These are phyloP conservation scores for Pistacia vera DNA, from an alignment of 345 rosid species.

Conservation along the genomic window DNA sequence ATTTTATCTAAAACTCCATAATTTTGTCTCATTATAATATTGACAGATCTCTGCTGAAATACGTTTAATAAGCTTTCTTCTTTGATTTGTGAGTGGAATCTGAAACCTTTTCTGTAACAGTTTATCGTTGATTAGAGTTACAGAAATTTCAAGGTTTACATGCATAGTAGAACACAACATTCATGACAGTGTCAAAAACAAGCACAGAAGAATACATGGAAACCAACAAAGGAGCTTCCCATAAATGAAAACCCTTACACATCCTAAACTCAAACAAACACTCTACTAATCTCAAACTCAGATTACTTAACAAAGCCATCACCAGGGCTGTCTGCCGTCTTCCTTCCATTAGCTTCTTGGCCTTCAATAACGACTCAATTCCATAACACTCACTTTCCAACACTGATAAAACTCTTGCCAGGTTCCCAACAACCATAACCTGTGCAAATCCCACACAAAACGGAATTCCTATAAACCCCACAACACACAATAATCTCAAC, in stretches of 20 bases:
- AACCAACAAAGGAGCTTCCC: constrained; percentile 23
- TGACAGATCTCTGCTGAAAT: too few relatives aligned
- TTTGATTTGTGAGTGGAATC: too few relatives aligned
- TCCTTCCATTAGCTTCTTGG: constrained; percentile 27
- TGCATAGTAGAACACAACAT: constrained; percentile 30
- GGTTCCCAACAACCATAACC: constrained; percentile 28
- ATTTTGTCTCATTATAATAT: too few relatives aligned
- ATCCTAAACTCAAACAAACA: constrained; percentile 24
- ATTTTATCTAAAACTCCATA: too few relatives aligned
- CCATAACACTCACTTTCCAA: constrained; percentile 28
- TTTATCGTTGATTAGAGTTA: background rate
- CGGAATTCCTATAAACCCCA: constrained; percentile 26
- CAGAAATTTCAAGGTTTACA: constrained; percentile 28
- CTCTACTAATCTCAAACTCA: constrained; percentile 20
- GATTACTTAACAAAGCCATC: constrained; percentile 29
- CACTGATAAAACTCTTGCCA: constrained; percentile 28
- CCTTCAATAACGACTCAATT: constrained; percentile 32
- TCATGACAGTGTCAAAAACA: constrained; percentile 31
- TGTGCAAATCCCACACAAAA: constrained; percentile 36
- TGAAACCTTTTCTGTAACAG: background rate
- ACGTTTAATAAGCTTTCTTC: too few relatives aligned
- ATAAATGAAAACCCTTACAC: constrained; percentile 19
- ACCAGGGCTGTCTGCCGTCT: constrained; percentile 29
- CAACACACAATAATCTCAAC: constrained; percentile 18
- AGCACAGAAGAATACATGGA: constrained; percentile 31